Evolutionary conservation across 805 yeast species (phyloP).

Genomic region (Debaryomyces castellii): DNA sequence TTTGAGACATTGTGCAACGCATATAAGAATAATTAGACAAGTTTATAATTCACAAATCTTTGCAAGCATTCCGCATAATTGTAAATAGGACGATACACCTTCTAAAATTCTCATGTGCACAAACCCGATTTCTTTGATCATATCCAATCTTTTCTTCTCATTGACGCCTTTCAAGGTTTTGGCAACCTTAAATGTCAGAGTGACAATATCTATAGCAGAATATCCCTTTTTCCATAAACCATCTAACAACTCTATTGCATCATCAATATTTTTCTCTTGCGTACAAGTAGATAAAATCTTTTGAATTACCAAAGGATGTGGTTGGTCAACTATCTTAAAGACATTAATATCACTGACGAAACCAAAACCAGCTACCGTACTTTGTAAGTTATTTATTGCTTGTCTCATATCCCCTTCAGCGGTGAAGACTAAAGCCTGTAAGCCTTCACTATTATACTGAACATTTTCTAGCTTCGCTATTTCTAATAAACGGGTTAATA

Average conservation of each 20-base stretch:
- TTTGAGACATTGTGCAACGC: slow-evolving; percentile 41
- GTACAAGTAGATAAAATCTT: slow-evolving; percentile 51
- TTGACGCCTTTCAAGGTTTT: slow-evolving; percentile 68
- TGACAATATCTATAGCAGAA: slow-evolving; percentile 87
- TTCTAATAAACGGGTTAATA: slow-evolving; percentile 70
- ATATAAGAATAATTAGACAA: slow-evolving; percentile 19
- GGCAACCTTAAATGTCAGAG: slow-evolving; percentile 85
- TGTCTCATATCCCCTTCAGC: slow-evolving; percentile 99
- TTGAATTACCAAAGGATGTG: slow-evolving; percentile 85
- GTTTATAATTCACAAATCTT: slow-evolving; percentile 39
- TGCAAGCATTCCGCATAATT: slow-evolving; percentile 80
- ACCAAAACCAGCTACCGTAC: slow-evolving; percentile 92
- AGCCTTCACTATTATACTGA: slow-evolving; percentile 81
- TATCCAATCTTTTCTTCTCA: slow-evolving; percentile 70
- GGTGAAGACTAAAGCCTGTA: slow-evolving; percentile 88
- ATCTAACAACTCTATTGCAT: slow-evolving; percentile 61
- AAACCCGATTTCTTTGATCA: slow-evolving; percentile 83
- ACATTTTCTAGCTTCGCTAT: slow-evolving; percentile 70
- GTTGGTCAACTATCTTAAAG: slow-evolving; percentile 92
- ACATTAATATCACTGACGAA: slow-evolving; percentile 90
- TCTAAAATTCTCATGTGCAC: slow-evolving; percentile 91
- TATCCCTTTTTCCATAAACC: slow-evolving; percentile 87
- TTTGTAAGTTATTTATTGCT: slow-evolving; percentile 90
- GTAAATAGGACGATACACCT: slow-evolving; percentile 87
- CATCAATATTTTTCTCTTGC: slow-evolving; percentile 49